Percentiles rank a stretch among this genome's conserved stretches.
These are phyloP conservation scores for Macrocybe gigantea DNA, from an alignment of 768 basidiomycete genomes.

Conservation along the genomic window DNA sequence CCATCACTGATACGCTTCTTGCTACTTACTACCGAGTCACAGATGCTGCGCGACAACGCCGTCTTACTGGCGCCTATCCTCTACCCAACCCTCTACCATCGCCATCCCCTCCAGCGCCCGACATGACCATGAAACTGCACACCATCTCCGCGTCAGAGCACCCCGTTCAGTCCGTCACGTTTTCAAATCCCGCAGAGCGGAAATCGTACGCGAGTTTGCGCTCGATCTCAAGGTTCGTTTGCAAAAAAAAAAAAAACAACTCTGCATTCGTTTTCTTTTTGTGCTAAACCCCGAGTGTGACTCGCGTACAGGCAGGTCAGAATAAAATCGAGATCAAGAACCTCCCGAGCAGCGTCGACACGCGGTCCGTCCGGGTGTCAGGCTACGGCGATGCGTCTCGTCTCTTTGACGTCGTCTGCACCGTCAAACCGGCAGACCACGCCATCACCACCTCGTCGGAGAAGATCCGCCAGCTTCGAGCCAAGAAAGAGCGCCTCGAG, in stretches of 20 bases:
- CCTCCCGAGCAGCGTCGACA: conserved; percentile 46
- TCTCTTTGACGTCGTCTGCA: conserved; percentile 53
- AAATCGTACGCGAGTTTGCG: conserved; percentile 46
- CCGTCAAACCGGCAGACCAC: conserved; percentile 17
- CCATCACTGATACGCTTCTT: too few species aligned
- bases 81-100: not conserved
- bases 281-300: too few species aligned
- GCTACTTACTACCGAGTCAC: too few species aligned
- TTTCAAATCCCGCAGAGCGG: conserved; percentile 50
- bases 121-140: not conserved
- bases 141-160: conserved; percentile 29
- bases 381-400: conserved; percentile 37
- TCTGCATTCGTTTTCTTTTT: too few species aligned
- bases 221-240: conserved; percentile 41
- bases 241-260: too few species aligned
- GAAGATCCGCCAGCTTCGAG: conserved; percentile 28
- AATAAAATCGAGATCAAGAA: conserved; percentile 44
- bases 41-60: too few species aligned
- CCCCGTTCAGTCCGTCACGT: conserved; percentile 52
- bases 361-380: conserved; percentile 47
- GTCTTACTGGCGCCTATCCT: not conserved
- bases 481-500: conserved; percentile 28
- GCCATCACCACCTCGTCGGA: conserved; percentile 20
- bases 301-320: conserved; percentile 37
- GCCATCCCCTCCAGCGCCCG: not conserved